Conservation (phyloP, 495 filamentous ascomycete species). For the Neurospora sp. region DNA sequence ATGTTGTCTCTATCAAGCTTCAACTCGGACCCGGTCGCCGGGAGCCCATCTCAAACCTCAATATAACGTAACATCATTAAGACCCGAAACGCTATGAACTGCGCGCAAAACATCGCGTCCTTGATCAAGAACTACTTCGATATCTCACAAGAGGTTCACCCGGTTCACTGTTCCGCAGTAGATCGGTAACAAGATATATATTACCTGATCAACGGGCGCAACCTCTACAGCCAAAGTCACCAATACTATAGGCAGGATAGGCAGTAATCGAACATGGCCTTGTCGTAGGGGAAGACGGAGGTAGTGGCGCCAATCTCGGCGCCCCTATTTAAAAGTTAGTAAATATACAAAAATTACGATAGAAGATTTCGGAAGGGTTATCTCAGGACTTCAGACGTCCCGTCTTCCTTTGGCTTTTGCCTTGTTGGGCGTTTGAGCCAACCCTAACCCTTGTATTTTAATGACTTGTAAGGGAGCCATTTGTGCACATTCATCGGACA, state of each 20-base stretch:
- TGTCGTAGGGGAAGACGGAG: constrained; percentile 95
- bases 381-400: background rate
- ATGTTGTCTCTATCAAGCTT: background rate
- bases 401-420: too few relatives aligned
- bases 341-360: background rate
- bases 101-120: background rate
- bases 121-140: background rate
- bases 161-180: background rate
- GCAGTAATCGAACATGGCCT: constrained; percentile 93
- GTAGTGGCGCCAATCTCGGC: constrained; percentile 96
- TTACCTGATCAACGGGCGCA: background rate
- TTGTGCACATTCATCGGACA: too few relatives aligned
- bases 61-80: background rate
- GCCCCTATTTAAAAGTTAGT: constrained; percentile 47
- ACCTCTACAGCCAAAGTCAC: background rate
- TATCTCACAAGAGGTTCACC: background rate
- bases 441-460: background rate
- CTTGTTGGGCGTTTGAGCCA: background rate
- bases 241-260: background rate
- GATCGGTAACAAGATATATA: background rate
- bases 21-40: background rate
- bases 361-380: background rate
- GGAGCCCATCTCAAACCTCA: background rate
- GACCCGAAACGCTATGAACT: background rate
- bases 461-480: background rate